Conservation (phyloP, 2,329 filamentous ascomycete species). For the Zarea fungicola region DNA sequence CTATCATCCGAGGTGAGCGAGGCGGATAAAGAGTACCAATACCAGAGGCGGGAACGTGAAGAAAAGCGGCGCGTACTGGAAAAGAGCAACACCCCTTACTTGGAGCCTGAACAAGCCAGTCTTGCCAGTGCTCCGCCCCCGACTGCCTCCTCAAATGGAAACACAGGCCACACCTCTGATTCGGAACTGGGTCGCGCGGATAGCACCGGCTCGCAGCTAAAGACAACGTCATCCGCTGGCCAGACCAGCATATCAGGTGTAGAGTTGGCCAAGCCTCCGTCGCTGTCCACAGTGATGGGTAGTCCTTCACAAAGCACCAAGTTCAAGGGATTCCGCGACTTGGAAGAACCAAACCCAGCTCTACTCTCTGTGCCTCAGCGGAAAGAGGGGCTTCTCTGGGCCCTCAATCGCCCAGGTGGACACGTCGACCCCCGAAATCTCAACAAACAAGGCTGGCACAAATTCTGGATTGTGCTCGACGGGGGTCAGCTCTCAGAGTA, state of each 20-base stretch:
- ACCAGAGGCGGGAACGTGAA: slow-evolving; percentile 89
- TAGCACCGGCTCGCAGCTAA: slow-evolving; percentile 66
- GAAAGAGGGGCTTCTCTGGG: slow-evolving; percentile 94
- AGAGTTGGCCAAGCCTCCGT: slow-evolving; percentile 54
- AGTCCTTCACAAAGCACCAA: slow-evolving; percentile 52
- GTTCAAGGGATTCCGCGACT: slow-evolving; percentile 88
- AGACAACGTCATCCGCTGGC: slow-evolving; percentile 43
- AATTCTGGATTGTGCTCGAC: slow-evolving; percentile 99
- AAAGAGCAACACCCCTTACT: slow-evolving; percentile 72
- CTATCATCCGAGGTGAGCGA: slow-evolving; percentile 83
- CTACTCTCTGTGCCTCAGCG: slow-evolving; percentile 55
- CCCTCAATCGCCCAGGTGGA: slow-evolving; percentile 83
- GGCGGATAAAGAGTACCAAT: slow-evolving; percentile 94
- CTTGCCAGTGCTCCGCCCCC: slow-evolving; percentile 31
- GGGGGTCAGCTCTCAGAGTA: slow-evolving; percentile 96
- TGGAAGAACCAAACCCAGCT: slow-evolving; percentile 74
- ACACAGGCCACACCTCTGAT: slow-evolving; percentile 51
- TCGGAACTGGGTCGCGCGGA: slow-evolving; percentile 67
- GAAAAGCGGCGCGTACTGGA: slow-evolving; percentile 88
- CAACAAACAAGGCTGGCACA: slow-evolving; percentile 98
- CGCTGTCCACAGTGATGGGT: slow-evolving; percentile 41
- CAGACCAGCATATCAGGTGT: slow-evolving; percentile 27
- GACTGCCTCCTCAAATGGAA: slow-evolving; percentile 37
- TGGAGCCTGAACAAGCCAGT: slow-evolving; percentile 60
- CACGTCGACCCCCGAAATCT: slow-evolving; percentile 93